Conservation (phyloP, 192 early-diverging fungal species). For the Mortierella alpina region DNA sequence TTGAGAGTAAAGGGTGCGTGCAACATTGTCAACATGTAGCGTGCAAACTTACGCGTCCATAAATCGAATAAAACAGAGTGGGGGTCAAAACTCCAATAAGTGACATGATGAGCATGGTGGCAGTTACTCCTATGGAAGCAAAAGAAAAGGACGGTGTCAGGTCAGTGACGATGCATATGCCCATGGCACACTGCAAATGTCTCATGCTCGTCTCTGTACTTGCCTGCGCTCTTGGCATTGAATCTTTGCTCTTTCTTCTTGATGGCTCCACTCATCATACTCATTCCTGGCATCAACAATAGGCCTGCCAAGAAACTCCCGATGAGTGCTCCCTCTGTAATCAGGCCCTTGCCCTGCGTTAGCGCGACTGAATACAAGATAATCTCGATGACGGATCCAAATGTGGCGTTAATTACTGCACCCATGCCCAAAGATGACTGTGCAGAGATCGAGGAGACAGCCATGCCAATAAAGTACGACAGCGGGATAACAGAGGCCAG, state of each 20-base stretch:
- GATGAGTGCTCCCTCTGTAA: slow-evolving; percentile 93
- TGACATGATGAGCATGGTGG: slow-evolving; percentile 94
- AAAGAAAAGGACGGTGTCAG: neutral
- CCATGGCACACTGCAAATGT: neutral
- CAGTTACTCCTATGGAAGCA: slow-evolving; percentile 75
- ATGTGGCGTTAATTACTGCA: slow-evolving; percentile 97
- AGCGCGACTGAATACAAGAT: slow-evolving; percentile 94
- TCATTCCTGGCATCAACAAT: slow-evolving; percentile 92
- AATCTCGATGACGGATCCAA: slow-evolving; percentile 96
- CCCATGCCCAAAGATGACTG: slow-evolving; percentile 95
- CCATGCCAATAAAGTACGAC: slow-evolving; percentile 97
- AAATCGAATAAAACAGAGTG: slow-evolving; percentile 93
- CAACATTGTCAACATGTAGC: neutral
- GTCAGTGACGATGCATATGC: neutral
- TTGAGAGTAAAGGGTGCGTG: neutral
- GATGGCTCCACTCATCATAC: slow-evolving; percentile 94
- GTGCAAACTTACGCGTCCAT: slow-evolving; percentile 69
- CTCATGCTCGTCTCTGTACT: neutral
- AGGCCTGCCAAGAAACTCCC: slow-evolving; percentile 91
- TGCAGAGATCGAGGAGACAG: slow-evolving; percentile 94
- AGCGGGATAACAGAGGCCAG: slow-evolving; percentile 90
- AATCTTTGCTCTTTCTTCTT: slow-evolving; percentile 94
- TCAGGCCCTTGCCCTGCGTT: slow-evolving; percentile 82
- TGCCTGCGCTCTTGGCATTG: slow-evolving; percentile 92
- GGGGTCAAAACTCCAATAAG: slow-evolving; percentile 94